A percentile compares a stretch with the other conserved stretches of the same genome.
Evolutionary conservation across 805 yeast genomes (phyloP).

Genomic region (Schizosaccharomyces octosporus): DNA sequence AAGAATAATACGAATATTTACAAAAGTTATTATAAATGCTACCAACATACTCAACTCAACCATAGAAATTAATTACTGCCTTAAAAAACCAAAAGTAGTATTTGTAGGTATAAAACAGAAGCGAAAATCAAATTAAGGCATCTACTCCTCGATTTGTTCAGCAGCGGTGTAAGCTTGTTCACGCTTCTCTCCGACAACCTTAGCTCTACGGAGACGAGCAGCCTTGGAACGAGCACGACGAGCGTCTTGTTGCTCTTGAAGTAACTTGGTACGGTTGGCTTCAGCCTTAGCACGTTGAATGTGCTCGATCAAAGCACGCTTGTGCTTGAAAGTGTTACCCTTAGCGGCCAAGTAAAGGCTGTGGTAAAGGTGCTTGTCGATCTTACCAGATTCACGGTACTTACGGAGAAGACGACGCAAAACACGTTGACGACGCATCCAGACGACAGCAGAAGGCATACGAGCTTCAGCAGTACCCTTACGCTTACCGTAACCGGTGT

Average conservation of each 20-base stretch:
- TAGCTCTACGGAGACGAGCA: constrained; percentile 97
- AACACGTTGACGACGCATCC: constrained; percentile 99
- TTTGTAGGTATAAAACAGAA: background rate
- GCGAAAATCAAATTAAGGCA: background rate
- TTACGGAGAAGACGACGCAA: constrained; percentile 93
- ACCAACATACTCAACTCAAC: background rate
- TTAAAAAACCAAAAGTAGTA: background rate
- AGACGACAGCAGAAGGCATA: constrained; percentile 81
- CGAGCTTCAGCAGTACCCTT: constrained; percentile 99
- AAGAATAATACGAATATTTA: too few relatives aligned
- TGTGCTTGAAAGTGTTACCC: constrained; percentile 99
- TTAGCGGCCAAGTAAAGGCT: constrained; percentile 87
- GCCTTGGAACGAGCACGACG: constrained; percentile 97
- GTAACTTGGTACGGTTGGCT: constrained; percentile 95
- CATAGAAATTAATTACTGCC: background rate
- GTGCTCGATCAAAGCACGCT: constrained; percentile 99
- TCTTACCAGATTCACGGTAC: constrained; percentile 99
- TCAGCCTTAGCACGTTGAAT: constrained; percentile 99
- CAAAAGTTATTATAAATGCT: too few relatives aligned
- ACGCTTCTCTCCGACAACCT: constrained; percentile 91
- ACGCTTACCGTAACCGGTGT: constrained; percentile 99
- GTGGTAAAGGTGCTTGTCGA: constrained; percentile 98
- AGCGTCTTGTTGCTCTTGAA: constrained; percentile 97
- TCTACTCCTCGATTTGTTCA: background rate
- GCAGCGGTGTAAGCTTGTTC: constrained; percentile 71